phyloP scores from a whole-genome alignment of 2,329 filamentous ascomycete species.

The Teratosphaeria viscida region DNA sequence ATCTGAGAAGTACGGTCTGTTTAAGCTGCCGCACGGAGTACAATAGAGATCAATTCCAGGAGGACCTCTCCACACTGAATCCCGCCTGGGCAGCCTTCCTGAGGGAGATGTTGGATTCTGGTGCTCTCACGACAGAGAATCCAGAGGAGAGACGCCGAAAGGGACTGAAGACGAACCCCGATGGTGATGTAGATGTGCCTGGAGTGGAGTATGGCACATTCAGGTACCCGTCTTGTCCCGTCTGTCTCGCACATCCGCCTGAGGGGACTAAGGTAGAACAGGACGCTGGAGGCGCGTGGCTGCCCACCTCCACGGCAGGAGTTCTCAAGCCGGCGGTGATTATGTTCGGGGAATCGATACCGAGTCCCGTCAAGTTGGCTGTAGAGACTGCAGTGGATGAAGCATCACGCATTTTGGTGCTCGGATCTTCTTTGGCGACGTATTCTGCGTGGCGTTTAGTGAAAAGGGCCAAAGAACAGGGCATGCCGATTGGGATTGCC shows the following conservation, averaged over 20 bases:
- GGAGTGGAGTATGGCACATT: conserved; percentile 82
- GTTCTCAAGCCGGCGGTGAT: conserved; percentile 86
- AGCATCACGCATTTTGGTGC: conserved; percentile 62
- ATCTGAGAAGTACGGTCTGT: conserved; percentile 72
- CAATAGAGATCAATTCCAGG: conserved; percentile 64
- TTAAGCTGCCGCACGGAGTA: conserved; percentile 65
- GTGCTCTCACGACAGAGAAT: conserved; percentile 69
- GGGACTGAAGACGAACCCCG: conserved; percentile 78
- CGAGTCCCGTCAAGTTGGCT: conserved; percentile 54
- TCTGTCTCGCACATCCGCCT: conserved; percentile 56
- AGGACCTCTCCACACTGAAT: conserved; percentile 65
- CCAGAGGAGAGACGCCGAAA: conserved; percentile 55
- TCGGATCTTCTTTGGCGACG: conserved; percentile 86
- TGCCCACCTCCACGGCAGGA: conserved; percentile 46
- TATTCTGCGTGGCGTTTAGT: conserved; percentile 90
- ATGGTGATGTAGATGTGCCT: conserved; percentile 87
- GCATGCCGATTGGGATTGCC: conserved; percentile 76
- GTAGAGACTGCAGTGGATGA: conserved; percentile 73
- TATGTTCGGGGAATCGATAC: conserved; percentile 93
- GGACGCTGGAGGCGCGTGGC: conserved; percentile 74
- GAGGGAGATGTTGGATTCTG: conserved; percentile 56
- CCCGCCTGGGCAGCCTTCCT: conserved; percentile 77
- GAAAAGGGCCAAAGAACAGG: conserved; percentile 68
- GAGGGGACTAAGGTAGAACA: conserved; percentile 52
- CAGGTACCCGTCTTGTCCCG: conserved; percentile 80